Base-by-base conservation (phyloP, 73 alveolate species). In the Paramecium primaurelia region DNA sequence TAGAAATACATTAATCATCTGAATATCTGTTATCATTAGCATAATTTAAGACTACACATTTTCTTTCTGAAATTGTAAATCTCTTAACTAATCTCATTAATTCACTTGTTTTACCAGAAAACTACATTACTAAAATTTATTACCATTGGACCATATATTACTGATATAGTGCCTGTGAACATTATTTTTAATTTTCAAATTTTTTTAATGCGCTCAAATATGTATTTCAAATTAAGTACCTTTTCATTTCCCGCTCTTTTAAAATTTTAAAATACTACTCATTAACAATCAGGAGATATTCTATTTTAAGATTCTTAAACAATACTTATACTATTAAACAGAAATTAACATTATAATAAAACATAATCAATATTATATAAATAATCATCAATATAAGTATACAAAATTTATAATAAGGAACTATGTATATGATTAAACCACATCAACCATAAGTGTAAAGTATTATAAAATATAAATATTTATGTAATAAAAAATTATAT, bases 41-140 rank as follows among this genome's bases (percentile, higher is more conserved):
- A 49, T 90, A 95, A 28, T 97, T 96, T 40, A 97, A 51, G 51
- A 95, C 94, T n/a, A 97, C 71, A 37, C 95, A 86, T 88, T 95
- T 95, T 59, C 96, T 93, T 54, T 93, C 93, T 37, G 95, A 93
- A 42, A 94, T 94, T 42, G 90, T 86, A 80, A 91, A 95, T 80
- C 97, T 94, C 69, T 95, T 88, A 88, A 97, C 95, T 5, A 91
- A 49, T 47, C 98, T 94, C 38, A 97, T 93, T 42, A 97, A 95
- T 77, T 97, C 98, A 30, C 99, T 96, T 44, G 98, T 88, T 93
- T 97, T 97, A 18, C 99, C 99, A 58, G 98, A 93, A 90, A 97
- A 97, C 99, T 71, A 30, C 32, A 71, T 30, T 3, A 25, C n/a
- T 22, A 22, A 7, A n/a, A 22, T 71, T 3, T 71, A 71, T 12